phyloP scores from a whole-genome alignment of 352 stramenopile species.

The Blastocystis sp. region DNA sequence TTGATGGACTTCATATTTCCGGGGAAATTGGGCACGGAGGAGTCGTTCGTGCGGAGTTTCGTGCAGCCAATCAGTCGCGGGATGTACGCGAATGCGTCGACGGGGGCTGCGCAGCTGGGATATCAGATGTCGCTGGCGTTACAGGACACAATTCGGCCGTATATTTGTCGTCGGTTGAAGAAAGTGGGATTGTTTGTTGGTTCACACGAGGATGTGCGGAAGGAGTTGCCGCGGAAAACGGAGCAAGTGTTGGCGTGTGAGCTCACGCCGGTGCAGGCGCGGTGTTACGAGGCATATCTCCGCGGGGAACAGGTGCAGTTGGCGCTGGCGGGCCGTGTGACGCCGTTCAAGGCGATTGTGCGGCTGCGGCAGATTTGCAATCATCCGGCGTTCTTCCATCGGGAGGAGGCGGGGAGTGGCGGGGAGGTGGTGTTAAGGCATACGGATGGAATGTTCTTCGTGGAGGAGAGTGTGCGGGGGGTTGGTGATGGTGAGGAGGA shows the following conservation, averaged over 20 bases:
- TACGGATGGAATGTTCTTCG: constrained; percentile 54
- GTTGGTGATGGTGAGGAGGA: not conserved
- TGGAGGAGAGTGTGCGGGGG: not conserved
- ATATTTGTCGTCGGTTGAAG: constrained; percentile 78
- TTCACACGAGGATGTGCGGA: constrained; percentile 59
- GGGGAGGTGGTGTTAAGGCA: constrained; percentile 56
- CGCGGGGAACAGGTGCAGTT: constrained; percentile 35
- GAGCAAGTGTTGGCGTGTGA: constrained; percentile 94
- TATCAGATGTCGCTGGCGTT: constrained; percentile 88
- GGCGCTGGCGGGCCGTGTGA: constrained; percentile 1
- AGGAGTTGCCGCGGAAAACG: constrained; percentile 85
- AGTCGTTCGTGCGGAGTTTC: constrained; percentile 92
- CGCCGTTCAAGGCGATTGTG: constrained; percentile 75
- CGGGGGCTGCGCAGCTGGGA: constrained; percentile 84
- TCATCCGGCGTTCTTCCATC: constrained; percentile 77
- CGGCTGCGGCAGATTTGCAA: constrained; percentile 96
- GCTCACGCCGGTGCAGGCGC: constrained; percentile 74
- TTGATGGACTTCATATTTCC: constrained; percentile 98
- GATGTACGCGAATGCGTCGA: constrained; percentile 77
- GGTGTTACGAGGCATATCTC: constrained; percentile 77
- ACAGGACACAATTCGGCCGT: constrained; percentile 87
- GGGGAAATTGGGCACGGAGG: constrained; percentile 85
- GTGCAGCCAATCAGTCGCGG: constrained; percentile 85
- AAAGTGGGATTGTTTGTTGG: constrained; percentile 73
- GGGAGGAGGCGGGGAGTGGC: no score